These are phyloP conservation scores for Kalanchoe fedtschenkoi DNA, from an alignment of 164 flowering plant genomes.

Conservation along the genomic window DNA sequence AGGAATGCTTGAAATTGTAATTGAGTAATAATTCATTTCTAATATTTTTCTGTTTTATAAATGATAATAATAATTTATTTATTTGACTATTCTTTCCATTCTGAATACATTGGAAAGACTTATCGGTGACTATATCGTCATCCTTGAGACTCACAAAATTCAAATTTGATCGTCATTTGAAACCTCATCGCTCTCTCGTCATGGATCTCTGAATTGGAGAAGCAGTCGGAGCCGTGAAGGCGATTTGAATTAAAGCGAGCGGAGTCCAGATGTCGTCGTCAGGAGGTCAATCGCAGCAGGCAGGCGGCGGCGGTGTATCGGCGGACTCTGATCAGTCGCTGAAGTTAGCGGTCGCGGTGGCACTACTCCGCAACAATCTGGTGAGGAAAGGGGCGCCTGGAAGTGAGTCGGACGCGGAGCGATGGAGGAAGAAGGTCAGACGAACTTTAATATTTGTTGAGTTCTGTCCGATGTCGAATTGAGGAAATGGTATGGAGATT, in stretches of 20 bases:
- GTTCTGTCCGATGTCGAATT: background rate
- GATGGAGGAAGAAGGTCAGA: constrained; percentile 76
- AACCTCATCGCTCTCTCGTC: no score
- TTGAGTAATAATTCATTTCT: no score
- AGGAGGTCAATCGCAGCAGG: background rate
- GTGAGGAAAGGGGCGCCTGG: constrained; percentile 14
- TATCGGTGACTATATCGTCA: no score
- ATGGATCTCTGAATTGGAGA: background rate
- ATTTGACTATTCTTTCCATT: no score
- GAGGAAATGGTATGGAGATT: background rate
- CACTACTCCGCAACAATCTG: constrained; percentile 56
- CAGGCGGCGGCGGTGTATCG: background rate
- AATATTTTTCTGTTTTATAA: no score
- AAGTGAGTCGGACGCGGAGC: constrained; percentile 33
- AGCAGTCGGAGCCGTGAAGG: background rate
- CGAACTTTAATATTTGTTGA: background rate
- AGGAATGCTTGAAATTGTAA: no score
- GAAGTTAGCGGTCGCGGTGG: constrained; percentile 57
- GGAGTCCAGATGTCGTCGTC: background rate
- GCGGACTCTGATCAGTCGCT: constrained; percentile 22
- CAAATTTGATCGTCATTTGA: no score
- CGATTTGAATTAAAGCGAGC: no score
- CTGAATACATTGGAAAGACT: no score
- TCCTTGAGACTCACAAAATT: no score
- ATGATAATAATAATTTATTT: no score